Conservation (phyloP, 2,329 filamentous ascomycete genomes). For the Alternaria sp. region DNA sequence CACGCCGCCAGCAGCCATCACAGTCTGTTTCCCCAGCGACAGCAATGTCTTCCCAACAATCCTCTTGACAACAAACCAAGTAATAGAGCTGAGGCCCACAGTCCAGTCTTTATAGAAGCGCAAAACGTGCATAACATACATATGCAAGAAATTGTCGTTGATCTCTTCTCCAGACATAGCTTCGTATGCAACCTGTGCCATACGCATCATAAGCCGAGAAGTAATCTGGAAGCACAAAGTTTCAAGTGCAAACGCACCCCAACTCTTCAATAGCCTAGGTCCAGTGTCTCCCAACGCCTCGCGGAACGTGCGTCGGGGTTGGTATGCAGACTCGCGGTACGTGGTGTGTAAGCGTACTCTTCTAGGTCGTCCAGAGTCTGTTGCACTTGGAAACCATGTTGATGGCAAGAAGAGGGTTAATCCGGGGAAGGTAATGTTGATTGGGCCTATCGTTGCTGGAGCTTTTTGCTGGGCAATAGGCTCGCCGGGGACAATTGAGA, state of each 20-base stretch:
- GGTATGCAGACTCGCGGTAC: neutral
- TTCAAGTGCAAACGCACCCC: neutral
- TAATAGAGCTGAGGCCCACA: neutral
- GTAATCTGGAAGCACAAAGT: neutral
- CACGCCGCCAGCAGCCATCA: neutral
- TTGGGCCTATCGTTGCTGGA: neutral
- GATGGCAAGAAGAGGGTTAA: neutral
- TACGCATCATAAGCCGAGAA: neutral
- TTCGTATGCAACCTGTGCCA: neutral
- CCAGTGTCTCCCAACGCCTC: neutral
- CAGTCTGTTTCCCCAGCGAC: neutral
- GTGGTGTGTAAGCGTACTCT: neutral
- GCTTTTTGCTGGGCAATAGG: neutral
- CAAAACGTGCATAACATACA: neutral
- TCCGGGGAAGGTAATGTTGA: neutral
- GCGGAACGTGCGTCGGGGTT: neutral
- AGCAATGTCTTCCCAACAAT: too few species aligned
- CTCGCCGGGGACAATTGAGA: neutral
- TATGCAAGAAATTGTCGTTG: neutral
- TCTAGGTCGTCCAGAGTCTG: neutral
- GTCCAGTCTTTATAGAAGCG: constrained; percentile 1
- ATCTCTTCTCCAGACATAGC: neutral
- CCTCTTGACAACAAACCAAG: neutral
- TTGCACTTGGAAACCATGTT: neutral
- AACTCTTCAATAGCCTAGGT: neutral